These are phyloP conservation scores for Ambrosia artemisiifolia DNA, from an alignment of 129 eudicot species.

Conservation along the genomic window DNA sequence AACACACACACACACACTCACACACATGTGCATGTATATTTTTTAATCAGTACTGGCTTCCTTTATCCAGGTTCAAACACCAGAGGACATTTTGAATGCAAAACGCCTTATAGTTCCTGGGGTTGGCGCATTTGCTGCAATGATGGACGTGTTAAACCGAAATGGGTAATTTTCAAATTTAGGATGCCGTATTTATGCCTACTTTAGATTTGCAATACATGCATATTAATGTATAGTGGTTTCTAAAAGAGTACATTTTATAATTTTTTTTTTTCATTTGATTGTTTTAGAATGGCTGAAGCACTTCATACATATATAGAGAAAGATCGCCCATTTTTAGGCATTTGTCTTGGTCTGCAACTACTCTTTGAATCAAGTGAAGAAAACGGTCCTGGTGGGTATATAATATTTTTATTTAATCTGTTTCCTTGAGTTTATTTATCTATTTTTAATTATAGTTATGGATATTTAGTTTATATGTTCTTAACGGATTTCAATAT, in stretches of 20 bases:
- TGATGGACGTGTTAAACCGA: slow-evolving; percentile 77
- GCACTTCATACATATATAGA: slow-evolving; percentile 76
- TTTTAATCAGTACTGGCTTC: neutral
- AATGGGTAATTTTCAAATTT: slow-evolving; percentile 44
- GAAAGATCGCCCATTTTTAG: slow-evolving; percentile 94
- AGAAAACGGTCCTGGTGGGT: slow-evolving; percentile 84
- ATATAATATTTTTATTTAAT: neutral
- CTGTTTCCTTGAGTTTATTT: neutral
- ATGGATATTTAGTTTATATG: neutral
- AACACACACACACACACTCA: neutral
- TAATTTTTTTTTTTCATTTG: neutral
- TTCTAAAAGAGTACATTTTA: neutral
- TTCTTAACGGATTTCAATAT: neutral
- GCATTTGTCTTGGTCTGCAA: slow-evolving; percentile 96
- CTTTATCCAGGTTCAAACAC: slow-evolving; percentile 63
- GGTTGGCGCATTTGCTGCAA: slow-evolving; percentile 97
- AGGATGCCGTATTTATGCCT: neutral
- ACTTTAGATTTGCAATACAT: neutral
- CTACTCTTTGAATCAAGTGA: slow-evolving; percentile 93
- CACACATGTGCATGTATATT: neutral
- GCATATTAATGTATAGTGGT: too few relatives aligned
- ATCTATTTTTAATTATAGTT: neutral
- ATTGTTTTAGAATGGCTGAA: slow-evolving; percentile 72
- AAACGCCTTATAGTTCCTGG: slow-evolving; percentile 89
- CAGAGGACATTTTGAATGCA: slow-evolving; percentile 87